Evolutionary conservation across 345 rosid species (phyloP), one percentile per base, ranked within the genome.

Genomic region (Boechera stricta): DNA sequence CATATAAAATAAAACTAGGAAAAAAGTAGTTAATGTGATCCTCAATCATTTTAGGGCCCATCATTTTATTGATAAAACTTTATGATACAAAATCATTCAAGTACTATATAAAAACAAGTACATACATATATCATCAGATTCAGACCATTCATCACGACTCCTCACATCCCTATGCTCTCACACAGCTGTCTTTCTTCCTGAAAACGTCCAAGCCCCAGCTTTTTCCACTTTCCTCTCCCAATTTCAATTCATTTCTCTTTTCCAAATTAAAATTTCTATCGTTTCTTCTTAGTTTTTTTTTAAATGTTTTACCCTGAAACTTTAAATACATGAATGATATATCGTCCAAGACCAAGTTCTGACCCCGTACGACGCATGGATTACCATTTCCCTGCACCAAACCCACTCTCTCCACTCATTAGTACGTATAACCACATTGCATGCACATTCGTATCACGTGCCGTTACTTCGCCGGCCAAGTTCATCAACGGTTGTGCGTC

Each of bases 301-400:
- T 7, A 33, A 7, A 16, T 35, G 5, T 7, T 31, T 78, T 48
- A 41, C 69, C 71, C 71, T 57, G 75, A 45, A 39, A 21, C 58
- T 38, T 64, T 53, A 74, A 77, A 74, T 29, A 29, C 69, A 44
- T 72, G 58, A 78, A 71, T 71, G 77, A 26, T 64, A 71, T 60
- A 79, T 73, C 26, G 58, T 74, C 84, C 80, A 77, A 81, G 77
- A 70, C 62, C 72, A 78, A 48, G 79, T 79, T 72, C 75, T 56
- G 49, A 78, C 36, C 63, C 39, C 75, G 86, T 71, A 77, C 86
- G 76, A 4, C 31, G 92, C 89, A 84, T 87, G 88, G 81, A 67
- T 74, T 79, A 26, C 86, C 71, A 77, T 84, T 84, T 80, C 70
- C 71, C 84, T 77, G 85, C 88, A 85, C 83, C 52, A 57, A 16